phyloP scores from a whole-genome alignment of 768 basidiomycete genomes.

The Serendipita indica region DNA sequence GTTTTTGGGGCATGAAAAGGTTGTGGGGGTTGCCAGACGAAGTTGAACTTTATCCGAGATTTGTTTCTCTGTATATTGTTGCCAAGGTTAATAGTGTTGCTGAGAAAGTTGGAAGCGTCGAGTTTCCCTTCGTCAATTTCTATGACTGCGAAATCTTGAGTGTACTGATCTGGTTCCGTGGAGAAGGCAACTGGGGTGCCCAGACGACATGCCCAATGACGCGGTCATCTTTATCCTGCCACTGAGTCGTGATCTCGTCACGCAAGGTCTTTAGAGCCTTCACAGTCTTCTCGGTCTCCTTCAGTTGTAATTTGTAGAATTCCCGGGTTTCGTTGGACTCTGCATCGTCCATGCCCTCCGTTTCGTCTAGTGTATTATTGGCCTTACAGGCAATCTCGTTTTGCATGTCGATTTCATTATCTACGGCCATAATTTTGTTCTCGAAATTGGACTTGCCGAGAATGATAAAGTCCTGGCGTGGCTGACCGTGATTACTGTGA shows the following conservation, averaged over 20 bases:
- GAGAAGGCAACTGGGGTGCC: slow-evolving; percentile 11
- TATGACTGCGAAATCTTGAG: slow-evolving; percentile 13
- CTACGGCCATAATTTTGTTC: slow-evolving; percentile 12
- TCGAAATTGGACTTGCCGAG: slow-evolving; percentile 11
- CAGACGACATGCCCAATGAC: background rate
- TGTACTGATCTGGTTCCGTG: slow-evolving; percentile 12
- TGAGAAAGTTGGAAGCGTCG: slow-evolving; percentile 10
- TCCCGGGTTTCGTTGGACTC: slow-evolving; percentile 7
- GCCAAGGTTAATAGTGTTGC: slow-evolving; percentile 13
- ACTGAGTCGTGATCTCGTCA: background rate
- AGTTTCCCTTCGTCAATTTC: slow-evolving; percentile 13
- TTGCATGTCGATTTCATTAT: slow-evolving; percentile 10
- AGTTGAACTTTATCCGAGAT: background rate
- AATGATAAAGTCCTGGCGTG: slow-evolving; percentile 11
- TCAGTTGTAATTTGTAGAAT: slow-evolving; percentile 1
- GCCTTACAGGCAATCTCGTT: slow-evolving; percentile 4
- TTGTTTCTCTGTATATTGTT: slow-evolving; percentile 6
- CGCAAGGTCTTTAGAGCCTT: slow-evolving; percentile 10
- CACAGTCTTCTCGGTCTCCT: slow-evolving; percentile 12
- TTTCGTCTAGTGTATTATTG: slow-evolving; percentile 6
- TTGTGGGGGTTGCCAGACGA: background rate
- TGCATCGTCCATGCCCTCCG: background rate
- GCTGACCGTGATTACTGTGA: slow-evolving; percentile 10
- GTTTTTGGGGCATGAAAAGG: background rate
- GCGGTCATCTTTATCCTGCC: background rate